Evolutionary conservation across 2,329 filamentous ascomycete genomes (phyloP), one percentile per base, ranked within the genome.

Genomic region (Claviceps humidiphila): DNA sequence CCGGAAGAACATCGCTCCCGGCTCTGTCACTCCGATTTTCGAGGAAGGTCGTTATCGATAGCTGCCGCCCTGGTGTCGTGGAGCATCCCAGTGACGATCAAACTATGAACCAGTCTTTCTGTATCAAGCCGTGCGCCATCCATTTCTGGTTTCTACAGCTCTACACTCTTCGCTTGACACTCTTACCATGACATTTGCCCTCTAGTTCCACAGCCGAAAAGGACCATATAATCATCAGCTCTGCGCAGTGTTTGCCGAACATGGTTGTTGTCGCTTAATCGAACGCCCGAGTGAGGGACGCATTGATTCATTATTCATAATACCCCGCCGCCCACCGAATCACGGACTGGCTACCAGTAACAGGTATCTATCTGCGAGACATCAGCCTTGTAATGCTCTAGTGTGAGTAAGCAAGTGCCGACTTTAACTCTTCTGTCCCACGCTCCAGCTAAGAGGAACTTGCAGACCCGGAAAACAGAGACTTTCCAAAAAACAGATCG

Each of bases 21-120:
- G 24, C 24, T 24, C 24, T 24, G 24, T 24, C 24, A 24, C 24
- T 24, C 24, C 1, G 24, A 24, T 24, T 24, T 16, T n/a, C 3
- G 5, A 7, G 24, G 24, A 22, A 24, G 24, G 24, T 24, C n/a
- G 14, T 49, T 52, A 52, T 52, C 51, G 51, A 52, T 52, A 52
- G 42, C 30, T 16, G 13, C 34, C 41, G 34, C 20, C 20, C 50
- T n/a, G 26, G 40, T 22, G 22, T 52, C 39, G 38, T 40, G 39
- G 14, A n/a, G 39, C 39, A 38, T 40, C 17, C 16, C 13, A 45
- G 26, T 41, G 2, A 44, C 3, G 40, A 14, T 13, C 17, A 37
- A 48, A 49, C 34, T 26, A 6, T 44, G 22, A 22, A 39, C 47
- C 38, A 38, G 17, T 42, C 50, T 37, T 53, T 16, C 22, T 30